These are phyloP conservation scores for Vararia minispora DNA, from an alignment of 768 basidiomycete genomes.

Conservation along the genomic window DNA sequence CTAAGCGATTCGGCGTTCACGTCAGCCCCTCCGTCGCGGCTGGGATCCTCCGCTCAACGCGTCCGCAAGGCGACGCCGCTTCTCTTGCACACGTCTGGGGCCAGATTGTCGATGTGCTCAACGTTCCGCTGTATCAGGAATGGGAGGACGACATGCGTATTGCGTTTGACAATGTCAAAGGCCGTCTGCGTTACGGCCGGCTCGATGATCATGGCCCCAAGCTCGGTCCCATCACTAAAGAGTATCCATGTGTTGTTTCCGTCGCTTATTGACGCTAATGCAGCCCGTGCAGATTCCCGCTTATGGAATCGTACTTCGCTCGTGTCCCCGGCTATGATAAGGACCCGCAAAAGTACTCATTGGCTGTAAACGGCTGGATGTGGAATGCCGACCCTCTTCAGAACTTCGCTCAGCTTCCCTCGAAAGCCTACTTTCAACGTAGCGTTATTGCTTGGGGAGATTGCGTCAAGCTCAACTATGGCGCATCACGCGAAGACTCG, in stretches of 20 bases:
- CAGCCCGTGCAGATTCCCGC: constrained; percentile 44
- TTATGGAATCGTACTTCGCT: constrained; percentile 91
- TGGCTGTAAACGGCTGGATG: constrained; percentile 99
- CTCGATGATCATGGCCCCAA: constrained; percentile 78
- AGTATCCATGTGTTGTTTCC: constrained; percentile 20
- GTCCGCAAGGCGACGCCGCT: constrained; percentile 33
- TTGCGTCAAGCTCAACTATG: constrained; percentile 97
- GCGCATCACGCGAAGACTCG: constrained; percentile 37
- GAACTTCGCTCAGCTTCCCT: constrained; percentile 88
- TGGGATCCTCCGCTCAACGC: constrained; percentile 62
- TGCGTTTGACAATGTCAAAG: constrained; percentile 65
- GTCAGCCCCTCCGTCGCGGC: constrained; percentile 60
- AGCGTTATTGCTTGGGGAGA: constrained; percentile 98
- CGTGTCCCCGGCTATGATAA: constrained; percentile 46
- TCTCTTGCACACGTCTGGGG: constrained; percentile 64
- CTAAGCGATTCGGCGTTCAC: constrained; percentile 54
- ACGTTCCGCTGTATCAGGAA: constrained; percentile 78
- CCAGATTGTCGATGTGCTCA: constrained; percentile 73
- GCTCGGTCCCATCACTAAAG: constrained; percentile 63
- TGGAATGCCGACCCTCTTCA: constrained; percentile 91
- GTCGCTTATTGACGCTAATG: constrained; percentile 4
- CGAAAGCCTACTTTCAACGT: constrained; percentile 90
- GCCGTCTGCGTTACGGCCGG: constrained; percentile 69
- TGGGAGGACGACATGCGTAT: constrained; percentile 75
- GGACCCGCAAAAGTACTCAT: constrained; percentile 47